Evolutionary conservation across 2,329 filamentous ascomycete species (phyloP), one percentile per base, ranked within the genome.

Genomic region (Salinomyces thailandicus): DNA sequence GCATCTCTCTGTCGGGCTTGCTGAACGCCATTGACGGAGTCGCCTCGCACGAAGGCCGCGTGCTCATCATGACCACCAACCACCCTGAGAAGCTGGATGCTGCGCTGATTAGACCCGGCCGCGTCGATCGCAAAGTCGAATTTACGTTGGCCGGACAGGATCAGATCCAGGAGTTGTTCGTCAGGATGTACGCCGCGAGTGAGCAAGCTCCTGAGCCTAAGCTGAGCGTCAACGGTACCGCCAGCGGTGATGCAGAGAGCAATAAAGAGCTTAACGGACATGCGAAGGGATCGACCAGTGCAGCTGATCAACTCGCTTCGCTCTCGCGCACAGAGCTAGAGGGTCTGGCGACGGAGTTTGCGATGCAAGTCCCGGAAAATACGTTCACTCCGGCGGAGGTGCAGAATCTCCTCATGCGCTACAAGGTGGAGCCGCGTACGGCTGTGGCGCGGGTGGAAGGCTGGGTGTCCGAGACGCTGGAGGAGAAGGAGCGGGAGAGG

Each of bases 1-100:
- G 70, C n/a, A 84, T 91, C 30, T 83, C 81, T 1, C 69, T 91
- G 2, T 84, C 81, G 0, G 83, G 83, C 1, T 69, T 93, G 1
- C 70, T 93, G 35, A 93, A 93, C 58, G 80, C 81, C 39, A 85
- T 93, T 27, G 84, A 93, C 51, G 82, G 85, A 37, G 82, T 86
- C 1, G 81, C 80, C 1, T 81, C 77, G 3, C 81, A 84, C 49
- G 83, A 89, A 61, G 83, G 82, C 17, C 73, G 81, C 31, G 73
- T 89, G 9, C 70, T 89, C 13, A 78, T 89, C 62, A 85, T 87
- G 79, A 87, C 83, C 0, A 85, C 81, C 19, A 91, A 89, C 59
- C 72, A 76, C 41, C 79, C 79, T 2, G 77, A 87, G 48, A 68
- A 73, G 11, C 71, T 89, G 0, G 82, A 87, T 52, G 71, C 52